Base-by-base conservation (phyloP, 2,329 filamentous ascomycete species). In the Fusarium caatingaense region DNA sequence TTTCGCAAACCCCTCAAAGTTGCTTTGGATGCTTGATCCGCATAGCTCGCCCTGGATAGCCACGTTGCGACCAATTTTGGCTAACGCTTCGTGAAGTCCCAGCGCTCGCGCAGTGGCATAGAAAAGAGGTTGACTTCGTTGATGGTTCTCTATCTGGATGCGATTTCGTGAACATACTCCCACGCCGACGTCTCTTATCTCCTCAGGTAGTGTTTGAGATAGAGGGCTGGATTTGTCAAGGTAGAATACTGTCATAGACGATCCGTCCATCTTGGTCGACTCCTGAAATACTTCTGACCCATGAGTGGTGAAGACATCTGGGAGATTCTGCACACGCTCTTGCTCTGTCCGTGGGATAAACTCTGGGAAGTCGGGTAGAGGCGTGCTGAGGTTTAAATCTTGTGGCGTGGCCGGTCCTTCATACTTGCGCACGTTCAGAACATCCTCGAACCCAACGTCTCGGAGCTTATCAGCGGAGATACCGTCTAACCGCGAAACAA, bases 221-320 rank as follows among this genome's bases (percentile, higher is more conserved):
- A 71, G 55, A 5, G 57, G 65, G 23, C 71, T 77, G 23, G 71
- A 46, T 20, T 64, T 56, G 30, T 64, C 51, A 57, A 82, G 51
- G 50, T 79, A 82, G 71, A 82, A 83, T 23, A 78, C 69, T 1
- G 78, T 79, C 77, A 81, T 81, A 15, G 76, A 78, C 1, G 74
- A 68, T 20, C 80, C 81, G 58, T 82, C 81, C 74, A 82, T 77
- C 73, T 83, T 82, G 64, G 76, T 71, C 2, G 77, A 76, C 56
- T 80, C 78, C 50, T 83, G 79, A 62, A 78, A 82, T 8, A 74
- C 50, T 45, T 56, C 64, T 21, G 73, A 53, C 3, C 63, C 56
- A 27, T 72, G 71, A 13, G 53, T 30, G 25, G 27, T 27, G 27
- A 75, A 70, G 10, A 73, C 51, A 16, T 63, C 32, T 8, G 71